These are phyloP conservation scores for Eudorina sp. DNA, from an alignment of 139 green algal species.

Conservation along the genomic window DNA sequence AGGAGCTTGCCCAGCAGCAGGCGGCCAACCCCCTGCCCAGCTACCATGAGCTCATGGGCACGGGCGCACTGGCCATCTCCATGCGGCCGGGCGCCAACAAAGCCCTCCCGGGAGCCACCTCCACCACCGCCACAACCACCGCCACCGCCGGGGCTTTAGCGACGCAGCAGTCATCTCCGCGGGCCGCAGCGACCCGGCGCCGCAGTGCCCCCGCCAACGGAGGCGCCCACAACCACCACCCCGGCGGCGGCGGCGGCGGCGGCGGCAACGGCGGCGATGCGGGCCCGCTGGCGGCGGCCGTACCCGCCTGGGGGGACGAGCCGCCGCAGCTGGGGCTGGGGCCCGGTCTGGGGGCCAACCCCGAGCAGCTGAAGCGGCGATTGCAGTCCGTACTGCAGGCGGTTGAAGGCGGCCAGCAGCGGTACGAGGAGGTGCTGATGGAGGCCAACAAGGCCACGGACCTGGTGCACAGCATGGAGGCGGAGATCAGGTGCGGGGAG, in stretches of 20 bases:
- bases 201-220: background rate
- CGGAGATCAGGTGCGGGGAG: slow-evolving; percentile 49
- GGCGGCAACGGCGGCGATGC: background rate
- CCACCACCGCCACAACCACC: background rate
- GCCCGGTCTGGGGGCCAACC: background rate
- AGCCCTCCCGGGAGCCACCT: too few relatives aligned
- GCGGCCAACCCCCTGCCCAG: slow-evolving; percentile 4
- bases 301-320: background rate
- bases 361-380: slow-evolving; percentile 25
- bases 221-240: background rate
- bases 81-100: background rate
- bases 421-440: slow-evolving; percentile 48
- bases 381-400: slow-evolving; percentile 42
- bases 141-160: too few relatives aligned
- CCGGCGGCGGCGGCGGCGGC: background rate
- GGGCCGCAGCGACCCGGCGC: background rate
- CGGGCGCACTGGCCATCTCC: background rate
- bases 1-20: background rate
- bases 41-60: slow-evolving; percentile 43
- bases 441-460: slow-evolving; percentile 53
- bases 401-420: slow-evolving; percentile 22
- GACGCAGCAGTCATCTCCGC: too few relatives aligned
- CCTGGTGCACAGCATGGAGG: slow-evolving; percentile 52
- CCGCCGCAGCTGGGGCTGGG: background rate
- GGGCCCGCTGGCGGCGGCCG: background rate